Percentiles rank a stretch among this genome's conserved stretches.
Evolutionary conservation across 2,329 filamentous ascomycete species (phyloP).

Genomic region (Microdochium paspali): DNA sequence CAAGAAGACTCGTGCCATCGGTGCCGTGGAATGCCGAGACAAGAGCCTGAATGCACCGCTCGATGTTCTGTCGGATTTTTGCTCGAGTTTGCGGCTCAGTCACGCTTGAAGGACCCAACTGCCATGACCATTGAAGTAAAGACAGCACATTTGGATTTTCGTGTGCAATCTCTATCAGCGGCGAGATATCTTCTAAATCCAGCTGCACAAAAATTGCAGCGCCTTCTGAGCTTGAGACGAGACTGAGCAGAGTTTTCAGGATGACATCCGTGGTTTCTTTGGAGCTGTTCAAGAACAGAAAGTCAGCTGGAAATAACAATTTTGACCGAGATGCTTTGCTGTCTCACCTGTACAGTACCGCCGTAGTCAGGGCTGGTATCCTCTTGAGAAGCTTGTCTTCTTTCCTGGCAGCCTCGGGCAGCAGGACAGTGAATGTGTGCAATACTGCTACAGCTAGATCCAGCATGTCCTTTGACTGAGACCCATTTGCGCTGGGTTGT

Average conservation of each 20-base stretch:
- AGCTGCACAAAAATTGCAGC: conserved; percentile 32
- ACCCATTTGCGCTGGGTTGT: conserved; percentile 24
- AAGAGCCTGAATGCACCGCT: conserved; percentile 35
- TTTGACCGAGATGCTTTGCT: not conserved
- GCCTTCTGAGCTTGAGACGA: conserved; percentile 43
- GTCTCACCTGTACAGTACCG: conserved; percentile 44
- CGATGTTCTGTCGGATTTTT: conserved; percentile 29
- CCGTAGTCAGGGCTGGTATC: conserved; percentile 42
- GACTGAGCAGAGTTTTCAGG: conserved; percentile 45
- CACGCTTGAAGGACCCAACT: conserved; percentile 30
- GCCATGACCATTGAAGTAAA: conserved; percentile 47
- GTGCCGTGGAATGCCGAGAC: conserved; percentile 46
- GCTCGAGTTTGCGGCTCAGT: conserved; percentile 14
- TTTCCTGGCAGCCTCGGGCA: conserved; percentile 36
- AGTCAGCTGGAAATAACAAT: not conserved
- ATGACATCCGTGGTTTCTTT: conserved; percentile 41
- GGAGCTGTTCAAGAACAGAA: conserved; percentile 28
- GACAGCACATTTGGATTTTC: conserved; percentile 43
- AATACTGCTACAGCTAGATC: conserved; percentile 53
- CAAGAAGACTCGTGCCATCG: conserved; percentile 49
- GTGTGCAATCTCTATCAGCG: conserved; percentile 48
- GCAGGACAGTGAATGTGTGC: conserved; percentile 49
- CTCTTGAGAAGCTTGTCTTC: conserved; percentile 39
- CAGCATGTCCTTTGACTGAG: conserved; percentile 49
- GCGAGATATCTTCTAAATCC: conserved; percentile 37